A percentile compares a stretch with the other conserved stretches of the same genome.
Evolutionary conservation across 2,329 filamentous ascomycete species (phyloP).

Genomic region (Talaromyces sp.): DNA sequence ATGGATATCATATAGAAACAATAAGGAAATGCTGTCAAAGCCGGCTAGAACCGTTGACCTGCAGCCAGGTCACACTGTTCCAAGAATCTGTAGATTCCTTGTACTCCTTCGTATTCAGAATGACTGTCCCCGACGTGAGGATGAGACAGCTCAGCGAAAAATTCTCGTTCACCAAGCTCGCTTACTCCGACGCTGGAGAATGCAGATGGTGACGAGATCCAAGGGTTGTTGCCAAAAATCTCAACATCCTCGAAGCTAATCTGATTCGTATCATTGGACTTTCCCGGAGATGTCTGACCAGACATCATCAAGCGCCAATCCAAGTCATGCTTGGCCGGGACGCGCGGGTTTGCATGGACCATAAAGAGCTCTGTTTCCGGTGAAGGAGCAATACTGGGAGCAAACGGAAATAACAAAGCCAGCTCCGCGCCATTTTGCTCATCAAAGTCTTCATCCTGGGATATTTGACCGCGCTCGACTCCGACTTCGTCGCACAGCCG

Average conservation of each 20-base stretch:
- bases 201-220: constrained; percentile 51
- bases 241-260: constrained; percentile 42
- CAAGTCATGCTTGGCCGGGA: constrained; percentile 30
- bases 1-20: constrained; percentile 14
- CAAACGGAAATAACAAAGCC: constrained; percentile 81
- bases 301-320: constrained; percentile 59
- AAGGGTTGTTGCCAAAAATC: constrained; percentile 50
- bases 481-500: constrained; percentile 80
- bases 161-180: constrained; percentile 43
- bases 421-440: constrained; percentile 63
- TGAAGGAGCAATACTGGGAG: constrained; percentile 56
- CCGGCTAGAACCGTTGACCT: constrained; percentile 25
- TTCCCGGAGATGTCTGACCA: constrained; percentile 30
- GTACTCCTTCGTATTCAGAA: constrained; percentile 59
- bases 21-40: constrained; percentile 16
- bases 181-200: constrained; percentile 58
- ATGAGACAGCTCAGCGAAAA: constrained; percentile 41
- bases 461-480: constrained; percentile 72
- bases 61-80: constrained; percentile 57
- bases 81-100: constrained; percentile 64
- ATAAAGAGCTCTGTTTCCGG: constrained; percentile 44
- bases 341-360: constrained; percentile 35
- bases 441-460: constrained; percentile 75
- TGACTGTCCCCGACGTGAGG: constrained; percentile 27
- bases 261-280: constrained; percentile 26